phyloP scores from a whole-genome alignment of 148 eudicot species.

The Rheum nobile region DNA sequence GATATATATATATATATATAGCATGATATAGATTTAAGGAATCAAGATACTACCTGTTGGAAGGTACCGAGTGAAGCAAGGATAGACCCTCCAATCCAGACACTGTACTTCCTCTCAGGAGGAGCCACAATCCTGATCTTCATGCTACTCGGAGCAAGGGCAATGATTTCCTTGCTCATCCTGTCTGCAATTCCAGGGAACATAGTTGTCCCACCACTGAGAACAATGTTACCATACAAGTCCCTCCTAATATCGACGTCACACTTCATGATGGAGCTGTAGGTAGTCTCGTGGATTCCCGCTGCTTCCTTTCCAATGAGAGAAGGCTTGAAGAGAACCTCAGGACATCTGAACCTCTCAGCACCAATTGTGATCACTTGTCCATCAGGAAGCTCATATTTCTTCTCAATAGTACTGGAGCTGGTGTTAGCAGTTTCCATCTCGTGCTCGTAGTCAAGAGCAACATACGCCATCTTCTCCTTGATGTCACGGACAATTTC shows the following conservation, averaged over 20 bases:
- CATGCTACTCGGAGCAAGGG: neutral
- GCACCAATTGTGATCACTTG: slow-evolving; percentile 51
- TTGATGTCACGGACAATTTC: slow-evolving; percentile 60
- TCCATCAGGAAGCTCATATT: slow-evolving; percentile 32
- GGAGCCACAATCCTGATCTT: slow-evolving; percentile 1
- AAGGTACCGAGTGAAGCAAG: slow-evolving; percentile 7
- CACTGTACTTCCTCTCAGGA: slow-evolving; percentile 8
- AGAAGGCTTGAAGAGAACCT: slow-evolving; percentile 62
- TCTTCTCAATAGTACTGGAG: slow-evolving; percentile 51
- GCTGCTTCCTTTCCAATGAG: slow-evolving; percentile 52
- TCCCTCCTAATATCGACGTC: slow-evolving; percentile 7
- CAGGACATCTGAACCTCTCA: slow-evolving; percentile 64
- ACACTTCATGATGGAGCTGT: slow-evolving; percentile 8
- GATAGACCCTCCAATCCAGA: slow-evolving; percentile 5
- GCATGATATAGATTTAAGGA: neutral
- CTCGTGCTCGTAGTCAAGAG: slow-evolving; percentile 54
- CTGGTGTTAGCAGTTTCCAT: slow-evolving; percentile 45
- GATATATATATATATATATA: neutral
- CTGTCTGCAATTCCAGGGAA: slow-evolving; percentile 3
- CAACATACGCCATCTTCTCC: slow-evolving; percentile 42
- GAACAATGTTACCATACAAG: slow-evolving; percentile 3
- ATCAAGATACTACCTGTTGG: neutral
- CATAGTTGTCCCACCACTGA: slow-evolving; percentile 5
- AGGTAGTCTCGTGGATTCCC: slow-evolving; percentile 45
- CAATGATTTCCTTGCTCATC: slow-evolving; percentile 1